Base-by-base conservation (phyloP, 257 asterid genomes). In the Solanum virginianum region DNA sequence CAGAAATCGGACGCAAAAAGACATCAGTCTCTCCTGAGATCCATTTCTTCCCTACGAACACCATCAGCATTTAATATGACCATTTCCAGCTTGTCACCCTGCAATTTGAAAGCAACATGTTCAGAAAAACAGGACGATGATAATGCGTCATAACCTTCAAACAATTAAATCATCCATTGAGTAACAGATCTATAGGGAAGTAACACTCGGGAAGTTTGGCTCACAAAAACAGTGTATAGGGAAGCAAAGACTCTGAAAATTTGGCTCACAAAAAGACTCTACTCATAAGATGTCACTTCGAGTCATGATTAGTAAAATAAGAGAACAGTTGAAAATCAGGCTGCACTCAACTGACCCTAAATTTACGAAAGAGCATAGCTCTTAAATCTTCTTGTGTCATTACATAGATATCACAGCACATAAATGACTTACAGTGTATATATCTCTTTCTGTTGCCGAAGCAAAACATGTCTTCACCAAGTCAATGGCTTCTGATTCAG, bases 401-500 rank as follows among this genome's bases (percentile, higher is more conserved):
- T 18, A 4, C 16, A 72, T 39, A 60, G 15, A 45, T 15, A 60
- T n/a, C 26, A 14, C 12, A 72, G n/a, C 24, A 74, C 41, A 22
- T 74, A 74, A 74, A n/a, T 74, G 51, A 84, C 93, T 88, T 82
- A 89, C 90, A 80, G 90, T 90, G 83, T 89, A 90, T 72, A 89
- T 90, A 84, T 88, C 90, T 85, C 91, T 90, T 75, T 90, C 89
- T 10, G 92, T 88, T 77, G 91, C 92, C 85, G 91, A 89, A 56
- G 91, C 90, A 88, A 90, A 89, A 80, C 91, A 90, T 12, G 93
- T 89, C 66, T 88, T 89, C 82, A 89, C 90, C 77, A 89, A 84
- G 83, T 90, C 91, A 84, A 89, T 71, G 68, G 91, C 90, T 88
- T 90, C 91, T 36, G 88, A 41, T 87, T 90, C 93, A 57, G 91